Base-by-base conservation (phyloP, 495 filamentous ascomycete species). In the Lasiosphaeris hirsuta region DNA sequence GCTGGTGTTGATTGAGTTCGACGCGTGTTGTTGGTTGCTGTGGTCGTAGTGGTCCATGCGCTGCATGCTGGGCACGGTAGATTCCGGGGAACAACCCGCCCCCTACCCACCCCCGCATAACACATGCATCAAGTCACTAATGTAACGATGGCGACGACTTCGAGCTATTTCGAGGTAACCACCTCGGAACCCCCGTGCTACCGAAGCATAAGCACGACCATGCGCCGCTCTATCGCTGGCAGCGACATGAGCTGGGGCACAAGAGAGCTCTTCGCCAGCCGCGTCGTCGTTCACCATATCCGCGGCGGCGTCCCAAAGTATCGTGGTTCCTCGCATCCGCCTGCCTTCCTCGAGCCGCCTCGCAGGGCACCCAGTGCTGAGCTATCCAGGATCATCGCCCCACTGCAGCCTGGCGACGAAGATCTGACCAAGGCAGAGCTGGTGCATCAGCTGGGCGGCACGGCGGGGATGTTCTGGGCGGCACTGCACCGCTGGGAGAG, bases 391-490 rank as follows among this genome's bases (percentile, higher is more conserved):
- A 52, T 52, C 50, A 52, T 52, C 36, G 36, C 50, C 38, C 50
- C 50, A 36, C 50, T 52, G 17, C 37, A 18, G 13, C 50, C 50
- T 11, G 50, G 50, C 1, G 50, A 30, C 7, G 37, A 52, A 41
- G 17, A 13, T 15, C 50, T 52, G 37, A 41, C 50, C 50, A 36
- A 52, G 50, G 41, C 50, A 8, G 50, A 52, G 35, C 50, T 52
- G 5, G 13, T 52, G 1, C 50, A 52, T 36, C 50, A 4, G 18
- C 50, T 52, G 15, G 50, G 50, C 50, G 35, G 50, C 50, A 52
- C 50, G 38, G 35, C 50, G 50, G 50, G 50, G 7, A 52, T 42
- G 50, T 52, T 52, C 17, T 41, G 50, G 50, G 50, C 50, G 50
- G 50, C 50, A 15, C 36, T 52, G 7, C 50, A 52, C 50, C 36